Conservation (phyloP, 768 basidiomycete genomes). For the Lanmaoa rubissima region DNA sequence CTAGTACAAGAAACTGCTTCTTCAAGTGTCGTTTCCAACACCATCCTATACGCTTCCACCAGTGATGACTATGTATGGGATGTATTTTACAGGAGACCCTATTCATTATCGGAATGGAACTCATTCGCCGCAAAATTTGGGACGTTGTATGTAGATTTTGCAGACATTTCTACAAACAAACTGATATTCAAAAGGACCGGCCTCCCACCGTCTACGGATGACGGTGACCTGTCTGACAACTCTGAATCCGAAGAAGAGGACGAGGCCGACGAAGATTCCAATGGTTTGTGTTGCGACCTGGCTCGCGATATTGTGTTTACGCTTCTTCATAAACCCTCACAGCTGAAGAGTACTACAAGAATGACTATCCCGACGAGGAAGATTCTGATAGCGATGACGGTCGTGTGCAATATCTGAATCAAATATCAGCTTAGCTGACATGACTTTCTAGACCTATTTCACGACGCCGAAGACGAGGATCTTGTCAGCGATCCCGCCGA, state of each 20-base stretch:
- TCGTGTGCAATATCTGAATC: conserved; percentile 26
- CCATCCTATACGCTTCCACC: not conserved
- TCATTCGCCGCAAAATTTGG: conserved; percentile 54
- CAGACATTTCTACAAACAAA: not conserved
- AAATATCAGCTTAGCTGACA: not conserved
- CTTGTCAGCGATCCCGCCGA: conserved; percentile 31
- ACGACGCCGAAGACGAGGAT: conserved; percentile 52
- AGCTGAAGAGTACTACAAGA: conserved; percentile 85
- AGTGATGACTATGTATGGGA: conserved; percentile 80
- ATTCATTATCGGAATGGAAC: conserved; percentile 58
- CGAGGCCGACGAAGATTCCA: conserved; percentile 82
- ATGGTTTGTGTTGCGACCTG: conserved; percentile 45
- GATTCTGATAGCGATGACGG: conserved; percentile 41
- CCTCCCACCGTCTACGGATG: conserved; percentile 54
- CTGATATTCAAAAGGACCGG: conserved; percentile 48
- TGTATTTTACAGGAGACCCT: conserved; percentile 73
- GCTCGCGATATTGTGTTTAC: not conserved
- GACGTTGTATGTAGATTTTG: conserved; percentile 50
- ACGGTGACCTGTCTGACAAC: conserved; percentile 53
- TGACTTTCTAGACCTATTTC: conserved; percentile 50
- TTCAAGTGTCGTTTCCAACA: conserved; percentile 3
- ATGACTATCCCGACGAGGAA: conserved; percentile 81
- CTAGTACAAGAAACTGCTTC: conserved; percentile 29
- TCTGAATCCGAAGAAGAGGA: conserved; percentile 69
- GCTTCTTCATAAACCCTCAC: not conserved